These are phyloP conservation scores for Candida stauntonica DNA, from an alignment of 805 yeast species.

Conservation along the genomic window DNA sequence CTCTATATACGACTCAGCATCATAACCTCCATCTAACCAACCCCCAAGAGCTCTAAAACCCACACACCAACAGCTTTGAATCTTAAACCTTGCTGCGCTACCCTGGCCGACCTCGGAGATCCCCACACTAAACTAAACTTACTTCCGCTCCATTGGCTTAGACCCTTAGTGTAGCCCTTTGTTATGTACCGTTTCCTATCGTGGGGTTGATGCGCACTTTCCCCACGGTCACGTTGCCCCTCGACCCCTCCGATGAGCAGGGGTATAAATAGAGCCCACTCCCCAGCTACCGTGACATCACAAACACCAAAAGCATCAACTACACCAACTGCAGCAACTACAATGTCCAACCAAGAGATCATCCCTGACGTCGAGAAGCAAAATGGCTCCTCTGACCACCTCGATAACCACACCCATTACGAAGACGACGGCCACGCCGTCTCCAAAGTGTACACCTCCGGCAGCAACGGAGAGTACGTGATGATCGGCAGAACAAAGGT, in stretches of 20 bases:
- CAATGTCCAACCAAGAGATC: no score
- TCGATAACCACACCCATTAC: constrained; percentile 17
- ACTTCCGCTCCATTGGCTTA: no score
- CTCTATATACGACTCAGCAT: no score
- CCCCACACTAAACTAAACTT: neutral
- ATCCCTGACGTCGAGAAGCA: constrained; percentile 23
- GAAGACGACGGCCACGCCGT: constrained; percentile 15
- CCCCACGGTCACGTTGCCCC: constrained; percentile 2
- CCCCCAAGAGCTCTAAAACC: no score
- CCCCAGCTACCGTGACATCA: neutral
- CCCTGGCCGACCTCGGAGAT: no score
- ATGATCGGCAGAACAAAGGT: constrained; percentile 71
- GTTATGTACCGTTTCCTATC: no score
- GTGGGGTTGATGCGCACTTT: constrained; percentile 2
- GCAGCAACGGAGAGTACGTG: constrained; percentile 57
- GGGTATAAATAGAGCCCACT: neutral
- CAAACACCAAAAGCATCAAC: no score
- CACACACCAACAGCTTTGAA: no score
- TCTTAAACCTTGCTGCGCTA: no score
- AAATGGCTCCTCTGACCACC: constrained; percentile 14
- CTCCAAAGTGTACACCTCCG: constrained; percentile 31
- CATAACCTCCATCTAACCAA: no score
- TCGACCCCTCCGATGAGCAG: neutral
- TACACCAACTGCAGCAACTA: no score
- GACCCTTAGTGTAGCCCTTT: no score